Evolutionary conservation across 441 rosid genomes (phyloP).

Genomic region (Croton setiger): DNA sequence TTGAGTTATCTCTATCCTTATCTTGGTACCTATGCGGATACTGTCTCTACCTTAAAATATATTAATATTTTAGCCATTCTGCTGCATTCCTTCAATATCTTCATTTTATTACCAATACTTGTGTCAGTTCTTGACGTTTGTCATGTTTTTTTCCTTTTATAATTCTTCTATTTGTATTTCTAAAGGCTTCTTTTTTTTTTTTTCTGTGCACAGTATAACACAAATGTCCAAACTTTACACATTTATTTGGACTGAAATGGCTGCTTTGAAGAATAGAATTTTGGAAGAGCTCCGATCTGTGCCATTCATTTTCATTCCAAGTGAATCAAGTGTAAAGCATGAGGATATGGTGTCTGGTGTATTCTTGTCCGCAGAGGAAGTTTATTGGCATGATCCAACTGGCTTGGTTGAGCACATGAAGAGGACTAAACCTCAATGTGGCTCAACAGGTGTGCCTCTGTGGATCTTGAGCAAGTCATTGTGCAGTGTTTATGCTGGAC

Average conservation of each 20-base stretch:
- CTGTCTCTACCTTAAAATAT: not conserved
- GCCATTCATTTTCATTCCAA: slow-evolving; percentile 76
- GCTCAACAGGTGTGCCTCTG: slow-evolving; percentile 28
- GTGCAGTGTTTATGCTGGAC: slow-evolving; percentile 71
- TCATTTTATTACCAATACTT: not conserved
- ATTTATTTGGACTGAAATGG: slow-evolving; percentile 68
- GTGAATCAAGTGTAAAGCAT: slow-evolving; percentile 37
- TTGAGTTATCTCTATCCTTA: not conserved
- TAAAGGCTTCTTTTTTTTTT: not conserved
- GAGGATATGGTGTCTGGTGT: slow-evolving; percentile 60
- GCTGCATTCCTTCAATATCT: not conserved
- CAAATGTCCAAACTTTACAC: slow-evolving; percentile 76
- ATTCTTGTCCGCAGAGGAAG: slow-evolving; percentile 66
- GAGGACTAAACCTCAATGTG: slow-evolving; percentile 34
- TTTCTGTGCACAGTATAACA: slow-evolving; percentile 53
- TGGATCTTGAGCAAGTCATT: slow-evolving; percentile 49
- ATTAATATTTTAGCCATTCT: not conserved
- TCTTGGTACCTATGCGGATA: not conserved
- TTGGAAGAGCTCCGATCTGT: slow-evolving; percentile 42
- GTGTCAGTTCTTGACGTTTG: not conserved
- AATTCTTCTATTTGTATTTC: not conserved
- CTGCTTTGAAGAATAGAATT: slow-evolving; percentile 46
- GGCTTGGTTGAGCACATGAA: slow-evolving; percentile 55
- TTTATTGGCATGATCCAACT: slow-evolving; percentile 86
- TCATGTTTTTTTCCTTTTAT: not conserved